Evolutionary conservation across 2,329 filamentous ascomycete genomes (phyloP).

Genomic region (Aspergillus sp.): DNA sequence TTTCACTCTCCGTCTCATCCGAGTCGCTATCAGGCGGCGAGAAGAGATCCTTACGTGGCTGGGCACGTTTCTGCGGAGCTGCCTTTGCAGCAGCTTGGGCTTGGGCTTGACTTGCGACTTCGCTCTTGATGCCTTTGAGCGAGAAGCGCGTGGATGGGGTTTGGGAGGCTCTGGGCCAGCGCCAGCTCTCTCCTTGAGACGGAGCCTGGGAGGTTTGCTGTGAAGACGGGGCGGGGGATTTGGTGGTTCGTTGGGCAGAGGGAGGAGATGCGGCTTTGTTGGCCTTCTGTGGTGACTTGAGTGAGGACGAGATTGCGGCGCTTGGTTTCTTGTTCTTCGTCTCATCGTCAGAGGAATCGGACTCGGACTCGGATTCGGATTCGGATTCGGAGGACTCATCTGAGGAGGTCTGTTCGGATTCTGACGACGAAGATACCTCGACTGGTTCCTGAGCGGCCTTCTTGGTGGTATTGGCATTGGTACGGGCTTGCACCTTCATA

Average conservation of each 20-base stretch:
- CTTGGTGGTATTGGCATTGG: background rate
- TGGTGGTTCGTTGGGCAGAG: slow-evolving; percentile 16
- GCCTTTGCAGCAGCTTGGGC: background rate
- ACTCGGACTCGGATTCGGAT: slow-evolving; percentile 13
- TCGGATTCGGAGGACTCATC: slow-evolving; percentile 5
- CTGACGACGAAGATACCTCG: slow-evolving; percentile 8
- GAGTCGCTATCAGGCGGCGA: slow-evolving; percentile 20
- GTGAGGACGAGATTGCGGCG: background rate
- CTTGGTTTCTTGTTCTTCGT: background rate
- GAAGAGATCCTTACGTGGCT: slow-evolving; percentile 1
- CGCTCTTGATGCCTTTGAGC: background rate
- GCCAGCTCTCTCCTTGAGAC: background rate
- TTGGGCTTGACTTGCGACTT: background rate
- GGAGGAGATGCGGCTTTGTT: background rate
- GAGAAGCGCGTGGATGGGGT: background rate
- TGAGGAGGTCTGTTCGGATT: slow-evolving; percentile 1
- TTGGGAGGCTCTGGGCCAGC: background rate
- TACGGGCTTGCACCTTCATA: slow-evolving; percentile 2
- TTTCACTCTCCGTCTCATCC: slow-evolving; percentile 16
- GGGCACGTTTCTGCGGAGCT: background rate
- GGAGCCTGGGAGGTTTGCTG: background rate
- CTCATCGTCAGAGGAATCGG: slow-evolving; percentile 1
- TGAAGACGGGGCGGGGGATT: slow-evolving; percentile 28
- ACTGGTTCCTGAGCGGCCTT: background rate
- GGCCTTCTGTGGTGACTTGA: background rate